Evolutionary conservation across 257 asterid genomes (phyloP).

Genomic region (Catharanthus roseus): DNA sequence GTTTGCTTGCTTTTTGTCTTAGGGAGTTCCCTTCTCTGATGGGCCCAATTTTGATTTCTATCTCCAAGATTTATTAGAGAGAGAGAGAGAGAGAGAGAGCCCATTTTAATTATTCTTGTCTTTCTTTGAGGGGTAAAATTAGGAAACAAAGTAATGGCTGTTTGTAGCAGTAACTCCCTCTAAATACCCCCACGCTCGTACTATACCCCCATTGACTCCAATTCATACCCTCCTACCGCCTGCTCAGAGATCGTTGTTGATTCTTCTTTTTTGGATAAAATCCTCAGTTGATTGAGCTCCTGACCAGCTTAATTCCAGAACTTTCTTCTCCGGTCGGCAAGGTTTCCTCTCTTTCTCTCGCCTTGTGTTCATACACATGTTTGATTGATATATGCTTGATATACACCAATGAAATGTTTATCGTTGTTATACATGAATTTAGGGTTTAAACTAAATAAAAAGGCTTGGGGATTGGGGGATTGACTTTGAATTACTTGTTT

Average conservation of each 20-base stretch:
- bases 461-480: neutral
- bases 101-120: no score
- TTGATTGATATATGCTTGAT: neutral
- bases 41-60: no score
- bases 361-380: neutral
- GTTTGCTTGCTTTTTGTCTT: no score
- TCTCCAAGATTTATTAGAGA: no score
- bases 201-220: neutral
- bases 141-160: neutral
- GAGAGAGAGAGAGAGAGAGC: no score
- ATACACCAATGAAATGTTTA: no score
- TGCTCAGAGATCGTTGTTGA: conserved; percentile 1
- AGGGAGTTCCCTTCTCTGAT: no score
- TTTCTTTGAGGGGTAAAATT: no score
- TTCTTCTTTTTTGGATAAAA: neutral
- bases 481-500: neutral
- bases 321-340: conserved; percentile 9
- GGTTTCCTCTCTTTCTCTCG: neutral
- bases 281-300: neutral
- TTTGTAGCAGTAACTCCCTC: neutral
- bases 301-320: neutral
- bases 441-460: neutral
- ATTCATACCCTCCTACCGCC: neutral
- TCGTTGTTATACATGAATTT: neutral
- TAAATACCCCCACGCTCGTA: no score